Conservation (phyloP, 2,329 filamentous ascomycete species). For the Tolypocladium amazonense region DNA sequence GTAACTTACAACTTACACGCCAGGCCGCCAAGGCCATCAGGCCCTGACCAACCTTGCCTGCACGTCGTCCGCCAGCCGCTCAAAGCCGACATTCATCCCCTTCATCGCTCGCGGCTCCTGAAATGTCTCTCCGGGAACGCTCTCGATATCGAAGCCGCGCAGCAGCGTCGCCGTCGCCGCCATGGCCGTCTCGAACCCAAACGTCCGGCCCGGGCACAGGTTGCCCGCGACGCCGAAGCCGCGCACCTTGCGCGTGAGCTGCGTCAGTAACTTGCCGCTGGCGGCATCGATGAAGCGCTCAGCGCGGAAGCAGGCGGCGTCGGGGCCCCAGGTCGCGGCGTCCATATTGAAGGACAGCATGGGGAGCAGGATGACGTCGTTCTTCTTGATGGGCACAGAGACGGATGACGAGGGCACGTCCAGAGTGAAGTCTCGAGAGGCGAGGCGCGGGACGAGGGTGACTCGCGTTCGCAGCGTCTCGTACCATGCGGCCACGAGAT, state of each 20-base stretch:
- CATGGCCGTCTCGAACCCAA: constrained; percentile 19
- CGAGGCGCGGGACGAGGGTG: constrained; percentile 18
- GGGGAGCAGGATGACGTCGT: constrained; percentile 19
- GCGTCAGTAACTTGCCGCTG: constrained; percentile 10
- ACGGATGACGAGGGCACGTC: constrained; percentile 5
- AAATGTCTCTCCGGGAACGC: constrained; percentile 8
- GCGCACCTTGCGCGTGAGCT: constrained; percentile 13
- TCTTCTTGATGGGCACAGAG: constrained; percentile 12
- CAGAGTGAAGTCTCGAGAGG: constrained; percentile 16
- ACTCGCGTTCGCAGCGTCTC: constrained; percentile 20
- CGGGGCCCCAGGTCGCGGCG: constrained; percentile 14
- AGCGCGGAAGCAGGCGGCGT: constrained; percentile 14
- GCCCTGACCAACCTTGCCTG: constrained; percentile 10
- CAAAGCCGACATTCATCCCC: constrained; percentile 20
- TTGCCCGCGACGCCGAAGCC: constrained; percentile 21
- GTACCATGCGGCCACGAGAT: constrained; percentile 19
- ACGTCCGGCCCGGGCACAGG: constrained; percentile 17
- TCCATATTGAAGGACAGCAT: constrained; percentile 21
- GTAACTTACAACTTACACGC: background rate
- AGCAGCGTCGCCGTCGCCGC: constrained; percentile 14
- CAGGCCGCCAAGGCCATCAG: background rate
- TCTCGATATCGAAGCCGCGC: constrained; percentile 15
- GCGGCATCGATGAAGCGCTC: constrained; percentile 15
- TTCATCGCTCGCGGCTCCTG: constrained; percentile 10
- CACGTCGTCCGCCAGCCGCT: constrained; percentile 17